Conservation (phyloP, 2,329 filamentous ascomycete genomes). For the Monosporascus sp. region DNA sequence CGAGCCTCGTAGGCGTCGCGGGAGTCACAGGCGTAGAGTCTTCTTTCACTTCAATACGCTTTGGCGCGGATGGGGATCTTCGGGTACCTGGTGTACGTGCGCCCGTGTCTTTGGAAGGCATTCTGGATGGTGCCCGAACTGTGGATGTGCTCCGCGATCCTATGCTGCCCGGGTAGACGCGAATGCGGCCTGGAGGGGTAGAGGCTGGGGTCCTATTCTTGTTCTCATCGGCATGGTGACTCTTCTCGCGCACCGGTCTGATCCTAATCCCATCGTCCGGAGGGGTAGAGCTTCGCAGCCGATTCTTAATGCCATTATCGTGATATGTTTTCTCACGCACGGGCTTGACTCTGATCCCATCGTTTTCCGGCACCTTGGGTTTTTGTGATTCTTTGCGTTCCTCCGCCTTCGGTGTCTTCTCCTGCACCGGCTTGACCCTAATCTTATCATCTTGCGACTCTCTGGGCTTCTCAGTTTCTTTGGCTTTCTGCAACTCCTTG, state of each 20-base stretch:
- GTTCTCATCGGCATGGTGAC: conserved; percentile 13
- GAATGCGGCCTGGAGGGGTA: conserved; percentile 31
- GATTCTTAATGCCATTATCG: conserved; percentile 31
- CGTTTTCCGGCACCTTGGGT: conserved; percentile 19
- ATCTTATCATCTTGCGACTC: neutral
- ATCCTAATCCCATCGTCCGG: conserved; percentile 7
- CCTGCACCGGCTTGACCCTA: neutral
- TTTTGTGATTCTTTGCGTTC: conserved; percentile 11
- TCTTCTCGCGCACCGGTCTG: conserved; percentile 15
- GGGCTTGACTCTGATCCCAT: conserved; percentile 26
- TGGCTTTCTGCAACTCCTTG: too few species aligned
- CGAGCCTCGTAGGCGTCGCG: conserved; percentile 31
- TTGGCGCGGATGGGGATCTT: conserved; percentile 19
- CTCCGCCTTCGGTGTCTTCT: conserved; percentile 2
- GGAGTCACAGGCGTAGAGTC: conserved; percentile 30
- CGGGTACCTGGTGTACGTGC: conserved; percentile 12
- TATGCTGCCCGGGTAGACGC: conserved; percentile 21
- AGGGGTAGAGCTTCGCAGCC: conserved; percentile 8
- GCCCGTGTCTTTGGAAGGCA: conserved; percentile 20
- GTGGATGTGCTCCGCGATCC: conserved; percentile 22
- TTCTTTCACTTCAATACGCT: conserved; percentile 29
- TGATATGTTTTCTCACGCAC: conserved; percentile 19
- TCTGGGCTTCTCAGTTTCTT: too few species aligned
- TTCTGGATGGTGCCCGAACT: conserved; percentile 23
- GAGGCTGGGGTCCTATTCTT: conserved; percentile 1